Conservation (phyloP, 1,284 basidiomycete species). For the Austroboletus olivaceoglutinosus region DNA sequence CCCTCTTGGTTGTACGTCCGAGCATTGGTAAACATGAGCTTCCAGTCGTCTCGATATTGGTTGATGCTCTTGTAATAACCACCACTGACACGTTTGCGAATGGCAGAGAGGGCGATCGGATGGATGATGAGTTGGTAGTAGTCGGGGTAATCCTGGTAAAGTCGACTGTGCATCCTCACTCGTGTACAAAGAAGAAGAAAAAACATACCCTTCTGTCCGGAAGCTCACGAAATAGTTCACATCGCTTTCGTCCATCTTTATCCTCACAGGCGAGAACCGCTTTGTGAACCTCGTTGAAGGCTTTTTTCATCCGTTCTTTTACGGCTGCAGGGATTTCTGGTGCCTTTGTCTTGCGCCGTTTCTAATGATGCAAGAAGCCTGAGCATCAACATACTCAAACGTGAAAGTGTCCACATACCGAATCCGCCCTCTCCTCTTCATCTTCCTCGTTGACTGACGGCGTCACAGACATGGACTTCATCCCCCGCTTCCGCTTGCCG, state of each 20-base stretch:
- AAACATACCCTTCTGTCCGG: constrained; percentile 64
- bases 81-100: constrained; percentile 79
- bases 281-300: constrained; percentile 77
- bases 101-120: constrained; percentile 86
- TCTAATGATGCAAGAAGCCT: constrained; percentile 42
- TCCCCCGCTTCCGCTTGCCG: constrained; percentile 68
- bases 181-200: background rate
- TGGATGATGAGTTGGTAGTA: constrained; percentile 78
- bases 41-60: constrained; percentile 79
- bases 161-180: background rate
- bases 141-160: constrained; percentile 78
- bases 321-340: constrained; percentile 53
- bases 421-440: constrained; percentile 59
- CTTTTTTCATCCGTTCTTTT: constrained; percentile 80
- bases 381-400: background rate
- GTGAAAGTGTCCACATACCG: constrained; percentile 41
- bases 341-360: constrained; percentile 71
- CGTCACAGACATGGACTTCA: constrained; percentile 73
- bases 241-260: constrained; percentile 72
- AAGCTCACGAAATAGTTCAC: constrained; percentile 79
- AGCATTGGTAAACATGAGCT: constrained; percentile 91
- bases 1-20: constrained; percentile 87
- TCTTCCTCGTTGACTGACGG: constrained; percentile 73
- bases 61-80: constrained; percentile 76
- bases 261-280: constrained; percentile 78